Evolutionary conservation across 2,329 filamentous ascomycete species (phyloP).

Genomic region (Fusarium euwallaceae): DNA sequence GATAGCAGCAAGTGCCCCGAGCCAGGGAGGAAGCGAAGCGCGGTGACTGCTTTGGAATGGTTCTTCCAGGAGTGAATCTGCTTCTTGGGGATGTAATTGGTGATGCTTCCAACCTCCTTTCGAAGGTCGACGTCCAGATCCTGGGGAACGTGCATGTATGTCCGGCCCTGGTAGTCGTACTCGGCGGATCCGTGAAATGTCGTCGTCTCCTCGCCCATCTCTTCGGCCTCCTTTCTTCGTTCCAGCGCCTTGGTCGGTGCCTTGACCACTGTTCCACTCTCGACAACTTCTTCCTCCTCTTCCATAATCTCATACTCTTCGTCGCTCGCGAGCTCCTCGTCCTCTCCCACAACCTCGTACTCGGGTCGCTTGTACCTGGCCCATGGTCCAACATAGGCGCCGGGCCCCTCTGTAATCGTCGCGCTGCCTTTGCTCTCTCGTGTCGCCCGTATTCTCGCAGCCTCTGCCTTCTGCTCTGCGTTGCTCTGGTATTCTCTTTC

Average conservation of each 20-base stretch:
- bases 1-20: conserved; percentile 92
- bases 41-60: conserved; percentile 86
- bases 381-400: conserved; percentile 95
- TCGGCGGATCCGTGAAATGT: conserved; percentile 87
- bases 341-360: conserved; percentile 80
- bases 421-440: conserved; percentile 89
- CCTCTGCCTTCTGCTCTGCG: conserved; percentile 76
- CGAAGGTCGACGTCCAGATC: conserved; percentile 88
- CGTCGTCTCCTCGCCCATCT: conserved; percentile 80
- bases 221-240: conserved; percentile 70
- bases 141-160: conserved; percentile 97
- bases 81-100: conserved; percentile 97
- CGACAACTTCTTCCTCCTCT: conserved; percentile 76
- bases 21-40: conserved; percentile 87
- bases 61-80: conserved; percentile 90
- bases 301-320: conserved; percentile 84
- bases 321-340: conserved; percentile 81
- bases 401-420: conserved; percentile 85
- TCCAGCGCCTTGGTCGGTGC: conserved; percentile 68
- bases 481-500: conserved; percentile 68
- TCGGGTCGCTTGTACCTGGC: conserved; percentile 82
- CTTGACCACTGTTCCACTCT: conserved; percentile 72
- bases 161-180: conserved; percentile 93
- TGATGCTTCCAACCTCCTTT: conserved; percentile 82
- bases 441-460: conserved; percentile 75